A percentile compares a stretch with the other conserved stretches of the same genome.
Conservation (phyloP, 1,284 basidiomycete species). For the Fomitopsis schrenkii region DNA sequence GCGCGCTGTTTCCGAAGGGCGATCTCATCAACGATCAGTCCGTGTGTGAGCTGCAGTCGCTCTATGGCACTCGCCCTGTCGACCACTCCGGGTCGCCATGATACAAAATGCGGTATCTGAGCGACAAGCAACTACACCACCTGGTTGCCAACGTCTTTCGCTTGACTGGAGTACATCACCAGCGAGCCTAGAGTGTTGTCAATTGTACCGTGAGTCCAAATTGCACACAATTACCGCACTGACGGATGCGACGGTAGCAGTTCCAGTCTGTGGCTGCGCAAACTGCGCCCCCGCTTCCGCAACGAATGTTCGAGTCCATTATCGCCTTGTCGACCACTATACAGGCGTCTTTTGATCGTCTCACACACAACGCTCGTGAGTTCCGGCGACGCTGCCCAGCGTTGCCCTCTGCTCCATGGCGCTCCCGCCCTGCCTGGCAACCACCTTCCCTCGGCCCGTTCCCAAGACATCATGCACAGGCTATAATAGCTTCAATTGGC, state of each 20-base stretch:
- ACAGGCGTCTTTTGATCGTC: slow-evolving; percentile 10
- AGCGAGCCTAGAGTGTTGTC: not conserved
- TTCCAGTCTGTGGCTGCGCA: not conserved
- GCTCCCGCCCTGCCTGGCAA: slow-evolving; percentile 23
- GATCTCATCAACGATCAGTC: slow-evolving; percentile 2
- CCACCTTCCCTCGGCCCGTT: slow-evolving; percentile 27
- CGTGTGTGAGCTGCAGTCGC: not conserved
- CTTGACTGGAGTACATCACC: not conserved
- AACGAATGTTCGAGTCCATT: not conserved
- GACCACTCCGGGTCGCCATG: slow-evolving; percentile 1
- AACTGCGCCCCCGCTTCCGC: slow-evolving; percentile 2
- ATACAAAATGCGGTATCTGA: not conserved
- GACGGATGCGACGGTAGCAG: not conserved
- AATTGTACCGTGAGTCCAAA: not conserved
- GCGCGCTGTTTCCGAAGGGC: not conserved
- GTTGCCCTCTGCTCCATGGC: slow-evolving; percentile 5
- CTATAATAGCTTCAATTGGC: slow-evolving; percentile 27
- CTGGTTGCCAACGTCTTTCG: not conserved
- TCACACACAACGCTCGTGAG: slow-evolving; percentile 5
- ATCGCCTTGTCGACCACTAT: slow-evolving; percentile 15
- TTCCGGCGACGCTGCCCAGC: slow-evolving; percentile 3
- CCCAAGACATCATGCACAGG: slow-evolving; percentile 19
- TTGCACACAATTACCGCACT: not conserved
- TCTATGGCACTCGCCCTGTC: not conserved
- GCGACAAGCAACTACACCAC: not conserved